These are phyloP conservation scores for Xylaria sp. DNA, from an alignment of 2,329 filamentous ascomycete genomes.

Conservation along the genomic window DNA sequence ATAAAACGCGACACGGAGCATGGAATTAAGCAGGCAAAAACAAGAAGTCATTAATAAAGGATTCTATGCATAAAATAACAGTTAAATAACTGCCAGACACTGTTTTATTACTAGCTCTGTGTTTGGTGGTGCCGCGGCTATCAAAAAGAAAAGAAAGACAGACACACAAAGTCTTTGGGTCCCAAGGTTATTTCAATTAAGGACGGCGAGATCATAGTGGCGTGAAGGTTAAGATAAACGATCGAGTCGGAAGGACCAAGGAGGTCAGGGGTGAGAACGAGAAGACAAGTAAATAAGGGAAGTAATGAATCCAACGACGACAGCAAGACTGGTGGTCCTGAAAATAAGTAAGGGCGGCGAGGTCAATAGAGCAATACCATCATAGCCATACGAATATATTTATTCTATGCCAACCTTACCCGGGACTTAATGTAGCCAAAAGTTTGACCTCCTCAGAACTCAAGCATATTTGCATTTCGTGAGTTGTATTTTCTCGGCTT, in stretches of 20 bases:
- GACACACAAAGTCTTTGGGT: background rate
- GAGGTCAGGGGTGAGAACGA: too few species aligned
- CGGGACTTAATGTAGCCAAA: background rate
- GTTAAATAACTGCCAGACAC: too few species aligned
- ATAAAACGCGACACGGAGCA: background rate
- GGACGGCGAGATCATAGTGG: background rate
- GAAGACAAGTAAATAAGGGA: too few species aligned
- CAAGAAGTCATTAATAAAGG: background rate
- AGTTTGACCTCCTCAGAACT: slow-evolving; percentile 7
- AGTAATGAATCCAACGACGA: too few species aligned
- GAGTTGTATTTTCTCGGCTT: slow-evolving; percentile 28
- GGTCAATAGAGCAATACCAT: too few species aligned
- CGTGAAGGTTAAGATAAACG: background rate
- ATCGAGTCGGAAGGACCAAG: background rate
- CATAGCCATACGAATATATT: too few species aligned
- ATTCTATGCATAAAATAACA: background rate
- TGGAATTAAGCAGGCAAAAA: background rate
- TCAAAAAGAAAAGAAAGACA: background rate
- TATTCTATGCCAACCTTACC: too few species aligned
- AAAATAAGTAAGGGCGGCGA: too few species aligned
- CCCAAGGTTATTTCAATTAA: background rate
- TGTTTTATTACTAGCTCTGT: background rate
- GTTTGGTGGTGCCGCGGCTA: background rate
- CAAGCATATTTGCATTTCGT: slow-evolving; percentile 9
- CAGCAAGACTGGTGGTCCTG: too few species aligned